These are phyloP conservation scores for Naganishia sp. DNA, from an alignment of 1,284 basidiomycete genomes.

Conservation along the genomic window DNA sequence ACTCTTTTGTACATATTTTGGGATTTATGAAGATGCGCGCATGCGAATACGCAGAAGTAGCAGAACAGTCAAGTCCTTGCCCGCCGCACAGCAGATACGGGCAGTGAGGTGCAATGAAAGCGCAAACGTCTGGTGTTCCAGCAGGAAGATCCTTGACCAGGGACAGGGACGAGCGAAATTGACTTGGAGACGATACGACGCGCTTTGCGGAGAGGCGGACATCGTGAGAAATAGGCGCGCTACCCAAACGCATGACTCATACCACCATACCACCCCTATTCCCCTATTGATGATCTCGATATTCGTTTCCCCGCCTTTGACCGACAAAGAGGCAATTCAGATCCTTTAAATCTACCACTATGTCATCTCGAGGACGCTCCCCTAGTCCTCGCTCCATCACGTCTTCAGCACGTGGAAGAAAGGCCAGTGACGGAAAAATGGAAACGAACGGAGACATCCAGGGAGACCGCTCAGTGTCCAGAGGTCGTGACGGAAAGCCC, in stretches of 20 bases:
- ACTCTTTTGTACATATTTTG: conserved; percentile 19
- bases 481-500: conserved; percentile 17
- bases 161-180: too few relatives aligned
- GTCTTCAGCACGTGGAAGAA: conserved; percentile 13
- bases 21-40: conserved; percentile 3
- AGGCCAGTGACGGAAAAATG: not conserved
- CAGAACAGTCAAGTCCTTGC: not conserved
- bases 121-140: too few relatives aligned
- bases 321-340: too few relatives aligned
- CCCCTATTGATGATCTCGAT: too few relatives aligned
- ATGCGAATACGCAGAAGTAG: not conserved
- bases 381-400: conserved; percentile 26
- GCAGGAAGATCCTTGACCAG: too few relatives aligned
- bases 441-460: conserved; percentile 5
- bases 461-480: conserved; percentile 14
- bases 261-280: not conserved
- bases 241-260: not conserved
- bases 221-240: conserved; percentile 2
- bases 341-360: not conserved
- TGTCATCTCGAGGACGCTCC: conserved; percentile 26
- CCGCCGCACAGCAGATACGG: too few relatives aligned
- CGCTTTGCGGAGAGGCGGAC: not conserved
- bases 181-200: too few relatives aligned
- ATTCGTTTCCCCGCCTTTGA: not conserved
- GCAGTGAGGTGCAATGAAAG: too few relatives aligned